Evolutionary conservation across 345 rosid genomes (phyloP), one percentile per base, ranked within the genome.

Genomic region (Brassica carinata): DNA sequence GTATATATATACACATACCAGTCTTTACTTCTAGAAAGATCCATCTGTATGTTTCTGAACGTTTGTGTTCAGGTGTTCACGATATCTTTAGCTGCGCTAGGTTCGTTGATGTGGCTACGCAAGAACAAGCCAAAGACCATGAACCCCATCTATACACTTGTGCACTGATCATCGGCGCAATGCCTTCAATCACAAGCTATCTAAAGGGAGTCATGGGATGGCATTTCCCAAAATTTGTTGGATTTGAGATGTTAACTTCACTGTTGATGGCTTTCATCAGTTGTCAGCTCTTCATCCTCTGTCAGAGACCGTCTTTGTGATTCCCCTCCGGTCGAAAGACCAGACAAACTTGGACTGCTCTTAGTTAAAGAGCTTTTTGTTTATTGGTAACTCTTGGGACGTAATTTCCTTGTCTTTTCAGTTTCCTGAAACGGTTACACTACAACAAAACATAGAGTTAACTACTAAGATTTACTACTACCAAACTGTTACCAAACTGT

Each of bases 61-160:
- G 3, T 27, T 69, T 59, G 76, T 78, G 69, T 72, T 81, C 89
- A 92, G 99, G 96, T 93, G 81, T 85, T 95, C 71, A 88, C 93
- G 11, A 87, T 95, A 83, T 95, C 99, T 51, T 89, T 95, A 71
- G 97, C 98, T 48, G 98, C 98, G 1, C 85, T 92, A 84, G 98
- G 98, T 76, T 95, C 99, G 31, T 82, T 95, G 85, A 95, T 94
- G 90, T 94, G 98, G 98, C 93, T 95, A 57, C 88, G 99, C 73
- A 93, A 93, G 81, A 96, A 91, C 89, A 95, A 96, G 61, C 97
- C 99, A 5, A 96, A 85, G 88, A 84, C 92, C 2, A 79, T 93
- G 85, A 87, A 93, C 82, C 98, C 97, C 13, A 85, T 93, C 76
- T 95, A 73, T 96, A 96, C 84, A 82, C 86, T 1, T 96, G 93